Evolutionary conservation across 306 rosid genomes (phyloP).

Genomic region (Vigna hirtella): DNA sequence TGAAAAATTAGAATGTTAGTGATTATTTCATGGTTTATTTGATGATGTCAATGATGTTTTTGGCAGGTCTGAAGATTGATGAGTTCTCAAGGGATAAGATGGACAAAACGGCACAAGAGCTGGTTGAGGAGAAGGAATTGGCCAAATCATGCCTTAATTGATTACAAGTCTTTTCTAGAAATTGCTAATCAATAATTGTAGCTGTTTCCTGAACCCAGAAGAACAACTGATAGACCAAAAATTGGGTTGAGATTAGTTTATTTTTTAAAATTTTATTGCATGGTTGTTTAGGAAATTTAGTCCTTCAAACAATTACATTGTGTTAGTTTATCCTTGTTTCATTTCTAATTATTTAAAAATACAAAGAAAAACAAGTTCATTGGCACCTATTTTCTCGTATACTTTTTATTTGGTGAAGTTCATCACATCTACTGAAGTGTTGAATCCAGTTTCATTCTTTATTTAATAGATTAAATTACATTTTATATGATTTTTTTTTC

Average conservation of each 20-base stretch:
- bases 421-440: too few species aligned
- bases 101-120: slow-evolving; percentile 84
- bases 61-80: slow-evolving; percentile 77
- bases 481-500: too few species aligned
- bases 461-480: too few species aligned
- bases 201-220: neutral
- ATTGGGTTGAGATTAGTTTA: neutral
- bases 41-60: slow-evolving; percentile 20
- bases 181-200: slow-evolving; percentile 16
- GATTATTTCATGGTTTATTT: neutral
- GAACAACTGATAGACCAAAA: neutral
- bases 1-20: too few species aligned
- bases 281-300: neutral
- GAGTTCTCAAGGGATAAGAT: slow-evolving; percentile 75
- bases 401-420: too few species aligned
- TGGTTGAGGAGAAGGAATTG: slow-evolving; percentile 72
- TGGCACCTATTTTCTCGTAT: too few species aligned
- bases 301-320: neutral
- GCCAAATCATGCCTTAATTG: slow-evolving; percentile 70
- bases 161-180: slow-evolving; percentile 2
- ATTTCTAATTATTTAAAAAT: neutral
- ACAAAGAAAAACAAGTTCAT: too few species aligned
- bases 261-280: neutral
- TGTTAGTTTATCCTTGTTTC: neutral
- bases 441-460: too few species aligned